Conservation (phyloP, 176 grass and related monocot genomes). For the Luzula sylvatica region DNA sequence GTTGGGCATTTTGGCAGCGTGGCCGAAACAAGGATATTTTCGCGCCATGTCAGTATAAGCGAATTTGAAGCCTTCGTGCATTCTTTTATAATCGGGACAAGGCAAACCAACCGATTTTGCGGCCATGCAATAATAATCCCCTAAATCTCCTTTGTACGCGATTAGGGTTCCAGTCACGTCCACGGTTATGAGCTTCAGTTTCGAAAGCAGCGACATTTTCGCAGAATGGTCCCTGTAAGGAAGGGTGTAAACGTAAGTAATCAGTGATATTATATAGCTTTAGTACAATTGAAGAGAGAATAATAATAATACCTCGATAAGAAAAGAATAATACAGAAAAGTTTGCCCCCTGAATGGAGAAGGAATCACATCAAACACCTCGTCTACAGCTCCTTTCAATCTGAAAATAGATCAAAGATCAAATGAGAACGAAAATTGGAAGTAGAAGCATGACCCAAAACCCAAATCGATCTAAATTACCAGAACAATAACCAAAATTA, state of each 20-base stretch:
- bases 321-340: background rate
- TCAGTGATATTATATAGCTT: background rate
- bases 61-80: conserved; percentile 90
- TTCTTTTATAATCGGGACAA: conserved; percentile 90
- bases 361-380: background rate
- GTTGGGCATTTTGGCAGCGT: conserved; percentile 70
- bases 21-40: conserved; percentile 73
- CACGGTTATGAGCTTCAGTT: conserved; percentile 67
- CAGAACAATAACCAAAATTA: background rate
- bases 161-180: conserved; percentile 95
- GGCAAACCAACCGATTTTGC: conserved; percentile 73
- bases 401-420: background rate
- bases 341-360: background rate
- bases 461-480: conserved; percentile 4
- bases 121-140: conserved; percentile 98
- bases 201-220: conserved; percentile 65
- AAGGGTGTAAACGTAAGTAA: conserved; percentile 2
- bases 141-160: conserved; percentile 93
- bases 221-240: background rate
- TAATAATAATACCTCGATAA: background rate
- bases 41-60: conserved; percentile 84
- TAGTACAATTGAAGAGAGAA: background rate
- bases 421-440: background rate
- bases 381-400: background rate
- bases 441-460: background rate